A percentile compares a stretch with the other conserved stretches of the same genome.
Conservation (phyloP, 176 grass and related monocot species). For the Eragrostis nindensis region DNA sequence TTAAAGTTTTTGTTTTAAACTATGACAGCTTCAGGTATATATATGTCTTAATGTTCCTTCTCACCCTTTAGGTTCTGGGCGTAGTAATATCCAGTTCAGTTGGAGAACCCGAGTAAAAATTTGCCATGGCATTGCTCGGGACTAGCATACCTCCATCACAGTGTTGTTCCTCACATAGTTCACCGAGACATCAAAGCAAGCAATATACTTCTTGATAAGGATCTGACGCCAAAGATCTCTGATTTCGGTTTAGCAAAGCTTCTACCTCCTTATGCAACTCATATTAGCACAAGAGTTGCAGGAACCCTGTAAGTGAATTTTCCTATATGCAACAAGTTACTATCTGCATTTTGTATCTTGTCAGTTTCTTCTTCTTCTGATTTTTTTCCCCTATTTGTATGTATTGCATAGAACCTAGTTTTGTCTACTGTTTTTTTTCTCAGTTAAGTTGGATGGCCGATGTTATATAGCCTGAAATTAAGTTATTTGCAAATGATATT, state of each 20-base stretch:
- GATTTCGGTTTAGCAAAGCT: slow-evolving; percentile 86
- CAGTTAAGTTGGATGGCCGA: neutral
- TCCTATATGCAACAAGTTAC: neutral
- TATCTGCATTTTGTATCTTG: slow-evolving; percentile 14
- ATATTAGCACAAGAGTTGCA: slow-evolving; percentile 85
- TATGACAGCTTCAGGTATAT: neutral
- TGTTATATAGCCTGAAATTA: too few species aligned
- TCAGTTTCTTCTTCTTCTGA: neutral
- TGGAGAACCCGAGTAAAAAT: slow-evolving; percentile 77
- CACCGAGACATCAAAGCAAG: slow-evolving; percentile 91
- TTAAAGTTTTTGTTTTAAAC: neutral
- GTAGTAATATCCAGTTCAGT: slow-evolving; percentile 71
- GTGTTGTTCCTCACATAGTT: slow-evolving; percentile 68
- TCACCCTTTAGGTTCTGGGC: slow-evolving; percentile 47
- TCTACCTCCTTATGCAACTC: slow-evolving; percentile 67
- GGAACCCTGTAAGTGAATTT: slow-evolving; percentile 73
- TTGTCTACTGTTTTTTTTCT: too few species aligned
- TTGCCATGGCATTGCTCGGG: slow-evolving; percentile 64
- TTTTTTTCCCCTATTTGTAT: neutral
- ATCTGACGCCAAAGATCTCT: slow-evolving; percentile 75
- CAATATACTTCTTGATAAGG: slow-evolving; percentile 81
- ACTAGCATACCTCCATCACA: slow-evolving; percentile 67
- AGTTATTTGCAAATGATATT: slow-evolving; percentile 18
- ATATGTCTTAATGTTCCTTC: neutral
- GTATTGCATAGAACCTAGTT: too few species aligned